phyloP scores from a whole-genome alignment of 805 yeast genomes.

The Candida jianshihensis region DNA sequence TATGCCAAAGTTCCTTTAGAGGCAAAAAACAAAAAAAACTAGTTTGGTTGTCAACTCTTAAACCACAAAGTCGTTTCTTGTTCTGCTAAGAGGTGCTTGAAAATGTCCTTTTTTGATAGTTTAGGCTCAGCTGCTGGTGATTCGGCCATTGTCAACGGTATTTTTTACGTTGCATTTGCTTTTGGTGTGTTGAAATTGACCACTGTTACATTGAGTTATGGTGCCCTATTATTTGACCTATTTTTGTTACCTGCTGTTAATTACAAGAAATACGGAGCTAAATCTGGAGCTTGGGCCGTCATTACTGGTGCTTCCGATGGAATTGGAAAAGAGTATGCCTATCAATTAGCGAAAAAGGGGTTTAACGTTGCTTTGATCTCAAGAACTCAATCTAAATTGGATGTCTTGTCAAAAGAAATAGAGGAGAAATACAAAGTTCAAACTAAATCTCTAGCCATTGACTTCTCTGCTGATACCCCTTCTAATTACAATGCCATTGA shows the following conservation, averaged over 20 bases:
- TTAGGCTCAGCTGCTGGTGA: conserved; percentile 7
- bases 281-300: conserved; percentile 77
- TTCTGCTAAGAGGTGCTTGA: not conserved
- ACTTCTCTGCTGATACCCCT: conserved; percentile 58
- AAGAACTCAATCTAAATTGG: conserved; percentile 75
- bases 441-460: conserved; percentile 68
- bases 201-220: conserved; percentile 39
- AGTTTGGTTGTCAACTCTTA: not conserved
- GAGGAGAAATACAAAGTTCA: conserved; percentile 50
- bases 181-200: conserved; percentile 61
- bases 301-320: conserved; percentile 98
- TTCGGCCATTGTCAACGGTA: conserved; percentile 9
- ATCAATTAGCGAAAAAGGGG: conserved; percentile 79
- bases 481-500: conserved; percentile 49
- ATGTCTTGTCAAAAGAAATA: conserved; percentile 56
- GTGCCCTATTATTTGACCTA: conserved; percentile 51
- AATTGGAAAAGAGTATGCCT: conserved; percentile 86
- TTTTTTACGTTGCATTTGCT: conserved; percentile 38
- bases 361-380: conserved; percentile 80
- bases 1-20: no score
- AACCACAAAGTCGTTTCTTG: no score
- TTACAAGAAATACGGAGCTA: conserved; percentile 70
- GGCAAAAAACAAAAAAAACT: not conserved
- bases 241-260: conserved; percentile 55
- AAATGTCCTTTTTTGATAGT: conserved; percentile 13